phyloP scores from a whole-genome alignment of 139 green algal species.

The Coelastrella sp. region DNA sequence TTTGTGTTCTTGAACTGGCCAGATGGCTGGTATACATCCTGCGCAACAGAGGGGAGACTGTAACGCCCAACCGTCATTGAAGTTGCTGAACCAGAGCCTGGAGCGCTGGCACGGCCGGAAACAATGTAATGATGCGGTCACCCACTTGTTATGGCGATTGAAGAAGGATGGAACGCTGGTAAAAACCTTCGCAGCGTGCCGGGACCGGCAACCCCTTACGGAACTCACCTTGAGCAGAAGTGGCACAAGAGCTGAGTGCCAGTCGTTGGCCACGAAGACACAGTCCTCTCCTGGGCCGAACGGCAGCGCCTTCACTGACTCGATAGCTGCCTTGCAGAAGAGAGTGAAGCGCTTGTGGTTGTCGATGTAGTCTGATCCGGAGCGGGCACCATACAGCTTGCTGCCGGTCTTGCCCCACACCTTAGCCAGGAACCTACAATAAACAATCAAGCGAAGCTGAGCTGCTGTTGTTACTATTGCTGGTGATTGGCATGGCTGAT shows the following conservation, averaged over 20 bases:
- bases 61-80: conserved; percentile 2
- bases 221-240: conserved; percentile 87
- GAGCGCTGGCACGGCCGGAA: too few relatives aligned
- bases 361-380: conserved; percentile 94
- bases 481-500: too few relatives aligned
- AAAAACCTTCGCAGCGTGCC: too few relatives aligned
- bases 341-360: conserved; percentile 98
- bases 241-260: conserved; percentile 89
- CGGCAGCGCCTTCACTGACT: conserved; percentile 78
- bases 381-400: conserved; percentile 96
- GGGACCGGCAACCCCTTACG: background rate
- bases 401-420: conserved; percentile 95
- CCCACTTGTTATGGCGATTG: too few relatives aligned
- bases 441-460: background rate
- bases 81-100: too few relatives aligned
- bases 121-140: too few relatives aligned
- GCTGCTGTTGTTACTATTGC: too few relatives aligned
- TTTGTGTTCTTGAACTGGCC: conserved; percentile 89
- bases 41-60: background rate
- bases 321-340: conserved; percentile 93
- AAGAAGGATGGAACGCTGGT: too few relatives aligned
- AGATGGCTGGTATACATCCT: conserved; percentile 84
- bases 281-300: conserved; percentile 94
- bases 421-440: conserved; percentile 93
- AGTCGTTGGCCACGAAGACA: conserved; percentile 97